phyloP scores from a whole-genome alignment of 768 basidiomycete species.

The Tephrocybe sp. region DNA sequence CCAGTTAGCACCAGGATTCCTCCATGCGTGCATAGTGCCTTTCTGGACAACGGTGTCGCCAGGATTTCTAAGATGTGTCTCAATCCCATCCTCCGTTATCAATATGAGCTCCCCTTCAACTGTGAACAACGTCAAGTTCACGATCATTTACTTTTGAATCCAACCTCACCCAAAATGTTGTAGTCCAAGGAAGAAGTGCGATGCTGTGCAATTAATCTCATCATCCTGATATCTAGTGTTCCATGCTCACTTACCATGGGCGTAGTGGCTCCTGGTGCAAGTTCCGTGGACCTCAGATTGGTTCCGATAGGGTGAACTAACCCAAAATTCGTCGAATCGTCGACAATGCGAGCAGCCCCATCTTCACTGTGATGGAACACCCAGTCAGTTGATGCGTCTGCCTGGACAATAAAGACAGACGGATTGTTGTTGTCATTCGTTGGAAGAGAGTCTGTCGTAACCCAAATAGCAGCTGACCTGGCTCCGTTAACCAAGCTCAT shows the following conservation, averaged over 20 bases:
- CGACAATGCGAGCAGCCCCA: conserved; percentile 40
- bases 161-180: conserved; percentile 49
- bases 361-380: conserved; percentile 43
- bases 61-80: conserved; percentile 48
- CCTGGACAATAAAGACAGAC: conserved; percentile 21
- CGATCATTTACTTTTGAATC: background rate
- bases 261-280: conserved; percentile 47
- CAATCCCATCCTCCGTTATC: conserved; percentile 54
- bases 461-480: conserved; percentile 42
- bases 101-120: conserved; percentile 54
- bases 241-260: conserved; percentile 40
- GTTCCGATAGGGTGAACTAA: conserved; percentile 43
- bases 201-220: conserved; percentile 24
- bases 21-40: conserved; percentile 62
- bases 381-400: background rate
- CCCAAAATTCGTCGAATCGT: conserved; percentile 36
- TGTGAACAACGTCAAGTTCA: conserved; percentile 19
- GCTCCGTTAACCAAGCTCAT: conserved; percentile 34
- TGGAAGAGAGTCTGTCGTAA: conserved; percentile 44
- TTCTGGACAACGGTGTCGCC: conserved; percentile 57
- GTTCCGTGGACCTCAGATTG: conserved; percentile 49
- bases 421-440: conserved; percentile 51
- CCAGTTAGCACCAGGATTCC: conserved; percentile 50
- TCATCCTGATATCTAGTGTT: background rate
- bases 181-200: conserved; percentile 60